Base-by-base conservation (phyloP, 1,139 yeast genomes). In the Yamadazyma triangularis region DNA sequence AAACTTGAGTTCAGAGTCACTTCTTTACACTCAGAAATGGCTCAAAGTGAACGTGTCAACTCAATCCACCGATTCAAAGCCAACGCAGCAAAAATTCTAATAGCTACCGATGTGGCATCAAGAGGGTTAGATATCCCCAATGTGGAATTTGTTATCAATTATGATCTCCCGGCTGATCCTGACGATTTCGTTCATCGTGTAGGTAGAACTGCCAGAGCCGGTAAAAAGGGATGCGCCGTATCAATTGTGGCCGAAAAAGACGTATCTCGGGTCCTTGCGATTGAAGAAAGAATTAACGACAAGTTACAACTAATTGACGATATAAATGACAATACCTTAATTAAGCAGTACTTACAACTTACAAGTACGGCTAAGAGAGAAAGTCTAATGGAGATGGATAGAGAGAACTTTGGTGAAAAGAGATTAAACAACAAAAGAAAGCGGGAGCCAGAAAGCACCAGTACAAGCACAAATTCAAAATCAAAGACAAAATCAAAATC, bases 201-300 rank as follows among this genome's bases (percentile, higher is more conserved):
- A n/a, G 99, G 99, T 71, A 87, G 99, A 77, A 91, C 98, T 13
- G 99, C 98, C n/a, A 84, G 99, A 72, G 98, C 98, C 4, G 97
- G 97, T 4, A 71, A 94, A 48, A 64, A 66, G 33, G 74, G 74
- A 43, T 65, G 62, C 32, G 60, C 73, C 4, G 55, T 68, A 3
- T 77, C 93, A 10, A 70, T 91, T 37, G 82, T 91, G 4, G 77
- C 95, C 1, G 96, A 89, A 47, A 77, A 82, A 37, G 98, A 91
- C 49, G 81, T 91, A 12, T 73, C 70, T 16, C 71, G 97, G 47
- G 73, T 91, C 8, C 75, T 85, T 42, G 80, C 91, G 7, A 91
- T 91, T 34, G 99, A 91, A 56, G 85, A 76, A 34, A 73, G 96
- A 42, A 83, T 87, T 20, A 81, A 79, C 30, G 71, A 75, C 40